Evolutionary conservation across 2,329 filamentous ascomycete species (phyloP).

Genomic region (Xylaria sp.): DNA sequence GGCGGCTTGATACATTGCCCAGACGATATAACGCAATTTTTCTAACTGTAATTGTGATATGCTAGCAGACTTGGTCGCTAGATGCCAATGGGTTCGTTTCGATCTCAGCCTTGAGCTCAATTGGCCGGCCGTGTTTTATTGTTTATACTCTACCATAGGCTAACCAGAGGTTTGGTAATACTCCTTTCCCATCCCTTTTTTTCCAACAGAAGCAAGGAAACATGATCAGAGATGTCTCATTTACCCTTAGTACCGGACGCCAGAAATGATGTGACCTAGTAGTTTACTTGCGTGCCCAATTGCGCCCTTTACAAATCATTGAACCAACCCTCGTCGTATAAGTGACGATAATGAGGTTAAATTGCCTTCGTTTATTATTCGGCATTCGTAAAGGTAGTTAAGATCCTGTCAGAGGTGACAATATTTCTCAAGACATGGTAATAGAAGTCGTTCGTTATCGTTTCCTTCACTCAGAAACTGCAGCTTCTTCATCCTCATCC

Average conservation of each 20-base stretch:
- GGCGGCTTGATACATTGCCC: too few species aligned
- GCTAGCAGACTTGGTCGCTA: background rate
- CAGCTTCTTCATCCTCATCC: slow-evolving; percentile 39
- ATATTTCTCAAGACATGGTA: background rate
- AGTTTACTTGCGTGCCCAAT: background rate
- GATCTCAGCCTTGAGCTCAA: slow-evolving; percentile 15
- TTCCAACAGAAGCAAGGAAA: slow-evolving; percentile 29
- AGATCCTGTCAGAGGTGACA: background rate
- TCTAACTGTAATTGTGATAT: background rate
- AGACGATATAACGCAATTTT: background rate
- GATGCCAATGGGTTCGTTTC: background rate
- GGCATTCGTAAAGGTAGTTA: background rate
- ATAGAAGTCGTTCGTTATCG: background rate
- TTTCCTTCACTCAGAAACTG: slow-evolving; percentile 31
- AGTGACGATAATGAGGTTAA: slow-evolving; percentile 3
- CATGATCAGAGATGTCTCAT: slow-evolving; percentile 16
- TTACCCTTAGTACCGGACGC: slow-evolving; percentile 26
- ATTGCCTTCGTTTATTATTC: slow-evolving; percentile 1
- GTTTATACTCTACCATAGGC: slow-evolving; percentile 25
- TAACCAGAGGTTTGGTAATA: slow-evolving; percentile 5
- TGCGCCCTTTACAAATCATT: slow-evolving; percentile 4
- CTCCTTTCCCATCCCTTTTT: slow-evolving; percentile 9
- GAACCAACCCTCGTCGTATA: slow-evolving; percentile 1
- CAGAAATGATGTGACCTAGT: slow-evolving; percentile 11
- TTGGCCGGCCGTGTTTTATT: slow-evolving; percentile 14